Conservation (phyloP, 306 rosid genomes). For the Medicago truncatula region DNA sequence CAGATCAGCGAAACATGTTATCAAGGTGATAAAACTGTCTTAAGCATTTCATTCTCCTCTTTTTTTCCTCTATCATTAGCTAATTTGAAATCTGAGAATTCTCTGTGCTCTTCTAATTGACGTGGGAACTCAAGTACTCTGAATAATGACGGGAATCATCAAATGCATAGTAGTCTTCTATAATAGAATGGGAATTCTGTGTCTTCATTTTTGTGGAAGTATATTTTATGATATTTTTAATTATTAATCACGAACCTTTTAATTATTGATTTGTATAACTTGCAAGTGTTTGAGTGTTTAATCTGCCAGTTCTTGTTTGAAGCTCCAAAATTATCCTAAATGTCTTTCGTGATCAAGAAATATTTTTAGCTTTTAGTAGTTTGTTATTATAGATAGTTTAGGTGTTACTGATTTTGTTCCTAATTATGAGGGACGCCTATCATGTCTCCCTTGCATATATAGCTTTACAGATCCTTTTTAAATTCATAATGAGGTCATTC, state of each 20-base stretch:
- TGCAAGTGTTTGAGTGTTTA: conserved; percentile 15
- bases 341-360: neutral
- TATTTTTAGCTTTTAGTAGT: neutral
- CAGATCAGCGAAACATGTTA: conserved; percentile 92
- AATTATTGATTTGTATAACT: conserved; percentile 17
- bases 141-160: conserved; percentile 2
- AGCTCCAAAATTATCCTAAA: neutral
- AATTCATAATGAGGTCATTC: neutral
- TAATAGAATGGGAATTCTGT: neutral
- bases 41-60: neutral
- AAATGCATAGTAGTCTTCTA: neutral
- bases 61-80: neutral
- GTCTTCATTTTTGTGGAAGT: neutral
- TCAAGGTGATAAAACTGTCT: conserved; percentile 68
- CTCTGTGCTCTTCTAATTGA: conserved; percentile 20
- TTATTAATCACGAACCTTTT: neutral
- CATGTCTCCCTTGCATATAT: neutral
- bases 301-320: neutral
- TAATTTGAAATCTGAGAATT: conserved; percentile 11
- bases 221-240: neutral
- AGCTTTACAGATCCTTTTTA: neutral
- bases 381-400: neutral
- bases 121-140: neutral
- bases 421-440: neutral
- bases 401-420: neutral